Evolutionary conservation across 805 yeast genomes (phyloP).

Genomic region (Cyberlindnera americana): DNA sequence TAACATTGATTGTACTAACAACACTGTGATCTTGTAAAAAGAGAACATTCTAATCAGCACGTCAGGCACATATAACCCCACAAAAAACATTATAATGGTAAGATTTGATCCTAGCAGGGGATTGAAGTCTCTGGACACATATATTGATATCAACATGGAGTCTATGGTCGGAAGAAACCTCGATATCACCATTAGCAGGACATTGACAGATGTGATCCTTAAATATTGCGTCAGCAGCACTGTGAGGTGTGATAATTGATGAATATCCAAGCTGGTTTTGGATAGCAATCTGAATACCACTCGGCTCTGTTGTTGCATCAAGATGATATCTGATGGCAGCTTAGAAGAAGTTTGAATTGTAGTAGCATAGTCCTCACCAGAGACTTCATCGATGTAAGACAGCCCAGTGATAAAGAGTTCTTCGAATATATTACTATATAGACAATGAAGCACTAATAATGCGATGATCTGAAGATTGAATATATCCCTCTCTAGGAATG

Average conservation of each 20-base stretch:
- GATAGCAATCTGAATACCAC: neutral
- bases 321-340: neutral
- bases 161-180: neutral
- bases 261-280: neutral
- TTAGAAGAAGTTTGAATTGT: neutral
- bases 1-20: slow-evolving; percentile 13
- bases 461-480: slow-evolving; percentile 1
- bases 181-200: neutral
- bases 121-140: slow-evolving; percentile 11
- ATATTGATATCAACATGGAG: neutral
- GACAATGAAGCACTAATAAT: slow-evolving; percentile 3
- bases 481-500: neutral
- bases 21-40: slow-evolving; percentile 6
- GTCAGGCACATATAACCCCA: slow-evolving; percentile 12
- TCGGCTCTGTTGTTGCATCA: neutral
- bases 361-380: slow-evolving; percentile 1
- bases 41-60: slow-evolving; percentile 6
- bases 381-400: slow-evolving; percentile 11
- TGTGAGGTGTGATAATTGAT: neutral
- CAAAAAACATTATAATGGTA: slow-evolving; percentile 8
- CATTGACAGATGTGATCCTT: neutral
- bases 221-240: neutral
- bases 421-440: slow-evolving; percentile 10
- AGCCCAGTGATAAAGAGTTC: slow-evolving; percentile 14
- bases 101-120: slow-evolving; percentile 12